phyloP scores from a whole-genome alignment of 768 basidiomycete genomes.

The Mycena latifolia region DNA sequence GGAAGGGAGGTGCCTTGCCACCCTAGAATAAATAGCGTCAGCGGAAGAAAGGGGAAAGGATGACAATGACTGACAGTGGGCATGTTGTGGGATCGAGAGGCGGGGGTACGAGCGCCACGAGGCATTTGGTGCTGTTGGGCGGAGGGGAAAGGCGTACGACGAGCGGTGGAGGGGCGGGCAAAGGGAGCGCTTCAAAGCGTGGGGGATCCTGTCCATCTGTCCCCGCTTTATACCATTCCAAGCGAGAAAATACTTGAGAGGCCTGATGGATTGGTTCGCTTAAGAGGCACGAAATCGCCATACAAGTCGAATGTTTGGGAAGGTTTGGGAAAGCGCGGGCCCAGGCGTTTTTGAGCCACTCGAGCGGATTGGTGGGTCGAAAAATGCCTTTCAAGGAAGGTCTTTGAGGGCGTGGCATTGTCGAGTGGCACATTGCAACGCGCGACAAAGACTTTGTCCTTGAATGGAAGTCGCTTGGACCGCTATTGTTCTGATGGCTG shows the following conservation, averaged over 20 bases:
- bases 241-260: neutral
- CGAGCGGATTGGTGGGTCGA: conserved; percentile 21
- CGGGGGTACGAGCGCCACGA: conserved; percentile 17
- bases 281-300: conserved; percentile 7
- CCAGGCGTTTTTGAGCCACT: conserved; percentile 32
- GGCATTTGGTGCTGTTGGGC: conserved; percentile 4
- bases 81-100: neutral
- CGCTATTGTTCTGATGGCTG: conserved; percentile 27
- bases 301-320: conserved; percentile 30
- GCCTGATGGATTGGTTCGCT: conserved; percentile 27
- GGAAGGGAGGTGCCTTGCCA: conserved; percentile 12
- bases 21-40: neutral
- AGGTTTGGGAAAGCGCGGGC: conserved; percentile 19
- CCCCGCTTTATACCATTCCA: conserved; percentile 28
- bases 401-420: neutral
- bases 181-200: conserved; percentile 15
- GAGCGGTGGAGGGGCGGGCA: neutral
- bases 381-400: conserved; percentile 26
- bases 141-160: neutral
- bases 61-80: neutral
- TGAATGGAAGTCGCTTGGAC: conserved; percentile 22
- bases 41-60: neutral
- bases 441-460: conserved; percentile 22
- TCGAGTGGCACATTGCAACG: conserved; percentile 21
- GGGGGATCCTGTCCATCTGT: neutral